Evolutionary conservation across 441 rosid genomes (phyloP), one percentile per base, ranked within the genome.

Genomic region (Melastoma candidum): DNA sequence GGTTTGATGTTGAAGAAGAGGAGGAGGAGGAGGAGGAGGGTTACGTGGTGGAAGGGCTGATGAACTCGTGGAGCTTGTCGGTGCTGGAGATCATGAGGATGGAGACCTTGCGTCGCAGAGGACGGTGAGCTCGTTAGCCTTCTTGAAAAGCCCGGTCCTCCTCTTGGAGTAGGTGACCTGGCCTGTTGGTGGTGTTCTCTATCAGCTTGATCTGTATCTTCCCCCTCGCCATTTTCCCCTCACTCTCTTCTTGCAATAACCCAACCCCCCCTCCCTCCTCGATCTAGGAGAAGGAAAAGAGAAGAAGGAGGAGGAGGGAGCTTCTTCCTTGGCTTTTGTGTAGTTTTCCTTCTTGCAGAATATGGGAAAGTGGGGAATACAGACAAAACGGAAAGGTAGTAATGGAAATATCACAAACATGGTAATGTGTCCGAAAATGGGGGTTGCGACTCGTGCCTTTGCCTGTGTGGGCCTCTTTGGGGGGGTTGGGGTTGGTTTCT

Each of bases 101-200:
- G 54, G 78, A 72, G 44, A 77, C 80, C 70, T 63, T 67, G 85
- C 82, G 61, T 80, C 85, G 51, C 80, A 77, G 3, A 80, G 85
- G 63, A 80, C 77, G 11, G 82, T 66, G 49, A 80, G 78, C 48
- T 80, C 82, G 41, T 71, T 66, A 11, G 85, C 82, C 51, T 80
- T 80, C 77, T 80, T 77, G 73, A 77, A 74, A 41, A 80, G 63
- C 22, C 80, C 80, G 48, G 74, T 77, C 59, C 82, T 60, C 27
- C 82, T 52, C 69, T 77, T 80, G 36, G 82, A 77, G 67, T 70
- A 80, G n/a, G 85, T 80, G n/a, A 77, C 80, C 32, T 77, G 85
- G 85, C 57, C 85, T 71, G 61, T 68, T 73, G 7, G 78, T 80
- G 2, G 67, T 51, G 77, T 77, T 80, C 68, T 77, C 85, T 17